Evolutionary conservation across 805 yeast genomes (phyloP).

Genomic region (Candida silvicultrix): DNA sequence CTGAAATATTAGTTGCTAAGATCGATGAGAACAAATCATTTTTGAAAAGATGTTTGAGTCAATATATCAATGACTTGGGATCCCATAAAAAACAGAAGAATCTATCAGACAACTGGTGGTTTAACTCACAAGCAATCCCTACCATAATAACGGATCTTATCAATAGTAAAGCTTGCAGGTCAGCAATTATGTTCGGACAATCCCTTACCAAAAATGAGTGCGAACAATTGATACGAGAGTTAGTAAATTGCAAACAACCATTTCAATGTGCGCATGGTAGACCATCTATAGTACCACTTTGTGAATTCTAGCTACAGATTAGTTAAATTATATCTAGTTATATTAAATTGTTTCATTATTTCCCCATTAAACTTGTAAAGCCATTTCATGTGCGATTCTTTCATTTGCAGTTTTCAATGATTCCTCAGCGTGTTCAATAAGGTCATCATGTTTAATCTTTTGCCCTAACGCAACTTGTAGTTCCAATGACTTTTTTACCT

Average conservation of each 20-base stretch:
- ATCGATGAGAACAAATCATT: conserved; percentile 21
- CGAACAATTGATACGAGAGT: conserved; percentile 30
- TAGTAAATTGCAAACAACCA: conserved; percentile 50
- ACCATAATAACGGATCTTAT: conserved; percentile 40
- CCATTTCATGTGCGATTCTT: conserved; percentile 7
- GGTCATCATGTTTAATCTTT: conserved; percentile 22
- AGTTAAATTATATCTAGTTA: no score
- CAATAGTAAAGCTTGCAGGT: conserved; percentile 60
- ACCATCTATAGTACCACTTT: conserved; percentile 60
- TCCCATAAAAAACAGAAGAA: conserved; percentile 21
- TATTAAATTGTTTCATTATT: no score
- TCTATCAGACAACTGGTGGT: conserved; percentile 31
- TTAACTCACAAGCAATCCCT: conserved; percentile 39
- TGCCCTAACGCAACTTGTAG: conserved; percentile 33
- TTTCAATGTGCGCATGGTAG: conserved; percentile 86
- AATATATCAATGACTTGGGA: conserved; percentile 39
- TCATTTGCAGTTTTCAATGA: conserved; percentile 4
- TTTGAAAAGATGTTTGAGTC: conserved; percentile 33
- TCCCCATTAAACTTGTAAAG: not conserved
- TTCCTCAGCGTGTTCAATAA: conserved; percentile 20
- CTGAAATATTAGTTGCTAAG: conserved; percentile 33
- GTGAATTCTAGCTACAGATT: conserved; percentile 10
- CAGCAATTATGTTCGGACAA: conserved; percentile 70
- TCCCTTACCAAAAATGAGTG: conserved; percentile 38
- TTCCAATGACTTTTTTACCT: conserved; percentile 33